phyloP scores from a whole-genome alignment of 805 yeast species.

The Nakazawaea populi region DNA sequence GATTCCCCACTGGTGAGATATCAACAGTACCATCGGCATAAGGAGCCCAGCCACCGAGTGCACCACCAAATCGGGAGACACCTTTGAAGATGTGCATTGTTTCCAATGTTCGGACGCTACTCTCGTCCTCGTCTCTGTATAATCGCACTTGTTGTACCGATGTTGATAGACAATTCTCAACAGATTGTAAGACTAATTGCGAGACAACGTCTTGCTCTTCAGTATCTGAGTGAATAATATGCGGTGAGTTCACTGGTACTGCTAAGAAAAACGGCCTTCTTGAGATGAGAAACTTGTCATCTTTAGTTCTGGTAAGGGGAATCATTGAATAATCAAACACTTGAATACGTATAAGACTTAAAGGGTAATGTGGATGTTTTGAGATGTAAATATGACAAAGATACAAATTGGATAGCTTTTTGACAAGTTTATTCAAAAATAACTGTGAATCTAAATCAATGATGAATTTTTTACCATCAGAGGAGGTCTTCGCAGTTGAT shows the following conservation, averaged over 20 bases:
- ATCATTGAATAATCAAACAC: conserved; percentile 44
- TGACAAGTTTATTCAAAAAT: conserved; percentile 43
- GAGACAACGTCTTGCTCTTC: conserved; percentile 38
- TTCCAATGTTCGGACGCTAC: conserved; percentile 41
- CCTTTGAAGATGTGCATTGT: conserved; percentile 57
- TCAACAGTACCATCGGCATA: conserved; percentile 69
- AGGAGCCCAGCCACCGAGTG: conserved; percentile 68
- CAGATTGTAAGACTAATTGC: conserved; percentile 52
- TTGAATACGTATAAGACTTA: conserved; percentile 59
- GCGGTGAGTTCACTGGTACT: conserved; percentile 62
- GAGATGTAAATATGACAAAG: conserved; percentile 62
- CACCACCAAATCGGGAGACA: conserved; percentile 50
- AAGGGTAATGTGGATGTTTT: conserved; percentile 56
- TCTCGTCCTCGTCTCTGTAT: conserved; percentile 23
- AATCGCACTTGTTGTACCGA: conserved; percentile 38
- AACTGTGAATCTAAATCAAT: conserved; percentile 41
- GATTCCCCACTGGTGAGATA: conserved; percentile 50
- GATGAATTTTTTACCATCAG: conserved; percentile 21
- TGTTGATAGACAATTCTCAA: conserved; percentile 46
- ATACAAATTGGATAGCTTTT: conserved; percentile 45
- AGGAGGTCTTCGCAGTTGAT: conserved; percentile 37
- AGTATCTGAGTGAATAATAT: conserved; percentile 47
- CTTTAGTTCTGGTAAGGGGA: conserved; percentile 13
- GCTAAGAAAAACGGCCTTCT: conserved; percentile 61
- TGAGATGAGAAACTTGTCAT: conserved; percentile 32